Evolutionary conservation across 495 filamentous ascomycete species (phyloP).

Genomic region (Bryoglossum gracile): DNA sequence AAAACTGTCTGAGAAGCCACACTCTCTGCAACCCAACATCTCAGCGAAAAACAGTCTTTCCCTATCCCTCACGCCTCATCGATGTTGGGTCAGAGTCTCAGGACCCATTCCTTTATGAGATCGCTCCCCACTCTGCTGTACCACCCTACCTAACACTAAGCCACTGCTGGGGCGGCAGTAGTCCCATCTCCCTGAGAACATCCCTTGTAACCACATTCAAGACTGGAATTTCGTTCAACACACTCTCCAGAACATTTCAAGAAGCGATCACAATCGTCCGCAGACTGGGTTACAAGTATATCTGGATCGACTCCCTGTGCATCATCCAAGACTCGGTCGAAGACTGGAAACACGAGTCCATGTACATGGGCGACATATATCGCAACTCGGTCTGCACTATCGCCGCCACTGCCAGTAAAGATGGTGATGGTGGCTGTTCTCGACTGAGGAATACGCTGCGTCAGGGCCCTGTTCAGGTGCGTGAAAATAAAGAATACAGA

Average conservation of each 20-base stretch:
- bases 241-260: neutral
- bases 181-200: neutral
- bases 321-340: neutral
- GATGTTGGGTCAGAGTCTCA: neutral
- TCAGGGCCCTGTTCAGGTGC: too few relatives aligned
- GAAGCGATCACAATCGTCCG: neutral
- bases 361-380: neutral
- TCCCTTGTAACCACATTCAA: neutral
- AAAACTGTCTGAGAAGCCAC: neutral
- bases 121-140: too few relatives aligned
- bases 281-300: neutral
- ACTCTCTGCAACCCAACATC: neutral
- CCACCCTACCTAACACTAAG: neutral
- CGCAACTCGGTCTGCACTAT: neutral
- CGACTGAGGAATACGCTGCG: neutral
- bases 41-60: neutral
- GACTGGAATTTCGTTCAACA: neutral
- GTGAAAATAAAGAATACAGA: neutral
- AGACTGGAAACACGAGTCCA: neutral
- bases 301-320: neutral
- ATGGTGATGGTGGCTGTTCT: neutral
- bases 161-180: neutral
- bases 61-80: neutral
- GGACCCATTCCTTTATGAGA: too few relatives aligned
- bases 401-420: neutral